Base-by-base conservation (phyloP, 345 rosid species). In the Odontarrhena argentea region DNA sequence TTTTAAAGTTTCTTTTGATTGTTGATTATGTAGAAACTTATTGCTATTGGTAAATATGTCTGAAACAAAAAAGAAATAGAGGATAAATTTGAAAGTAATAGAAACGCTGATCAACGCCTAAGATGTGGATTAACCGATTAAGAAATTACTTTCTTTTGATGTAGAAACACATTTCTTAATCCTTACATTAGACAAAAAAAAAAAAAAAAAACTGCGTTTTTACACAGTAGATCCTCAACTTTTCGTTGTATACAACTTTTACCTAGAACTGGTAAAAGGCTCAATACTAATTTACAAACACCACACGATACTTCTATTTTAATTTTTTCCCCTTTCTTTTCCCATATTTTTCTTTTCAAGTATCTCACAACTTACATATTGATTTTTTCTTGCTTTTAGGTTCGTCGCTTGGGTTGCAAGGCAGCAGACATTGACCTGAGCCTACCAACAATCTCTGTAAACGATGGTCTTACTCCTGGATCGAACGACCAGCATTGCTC, bases 401-500 rank as follows among this genome's bases (percentile, higher is more conserved):
- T 74, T 8, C 77, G 76, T 36, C 86, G 80, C 69, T 77, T 87
- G 22, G 82, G 73, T 60, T 84, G 89, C 66, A 83, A 54, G 30
- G 88, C 78, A 22, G 52, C 64, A 15, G 82, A 74, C 91, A 86
- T 89, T 3, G 50, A 40, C 7, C 87, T 85, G 11, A 92, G 66
- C 71, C 89, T 76, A 41, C 75, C 74, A 30, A 86, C 80, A 68
- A 92, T 83, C 70, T 92, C 89, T 2, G 95, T 89, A 59, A 92
- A 92, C 3, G 95, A 83, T 32, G 96, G 98, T 49, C 98, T 75
- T 7, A 53, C 73, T 15, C 77, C 62, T 5, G 98, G 91, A 35
- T 89, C 84, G 2, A 78, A 82, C 0, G 91, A 78, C 96, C 96
- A 92, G 74, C 98, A 92, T 44, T 87, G 88, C 77, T 92, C 96